Evolutionary conservation across 441 rosid species (phyloP), one percentile per base, ranked within the genome.

Genomic region (Croton laevigatus): DNA sequence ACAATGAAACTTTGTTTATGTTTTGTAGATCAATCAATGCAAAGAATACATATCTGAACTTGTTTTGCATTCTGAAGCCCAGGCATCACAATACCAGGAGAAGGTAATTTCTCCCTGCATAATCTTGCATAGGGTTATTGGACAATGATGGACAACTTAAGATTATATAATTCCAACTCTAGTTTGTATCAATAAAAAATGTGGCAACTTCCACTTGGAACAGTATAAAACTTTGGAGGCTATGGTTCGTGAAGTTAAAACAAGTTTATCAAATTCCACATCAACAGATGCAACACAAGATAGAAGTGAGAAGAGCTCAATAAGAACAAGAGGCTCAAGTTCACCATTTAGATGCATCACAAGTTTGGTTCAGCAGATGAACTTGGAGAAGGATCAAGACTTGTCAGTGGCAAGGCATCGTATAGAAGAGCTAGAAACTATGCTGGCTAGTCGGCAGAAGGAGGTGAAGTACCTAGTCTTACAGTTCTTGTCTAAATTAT

Each of bases 261-360:
- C 80, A 61, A 87, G 87, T 78, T 64, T 73, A 66, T 74, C 90
- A 71, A 80, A 73, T 73, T 77, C 86, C 68, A 76, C 85, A 60
- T 80, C 86, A 49, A 75, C 74, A 4, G 81, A 77, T 58, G 71
- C 78, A 62, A 65, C 77, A 63, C 48, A 68, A 11, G 89, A 90
- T 42, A 90, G 70, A 84, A 76, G 73, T 63, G 94, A 89, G 73
- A 90, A 81, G 81, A 73, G 77, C 81, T 77, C 87, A 38, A 59
- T 67, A 44, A 86, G 89, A 78, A 77, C 84, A 63, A 85, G 99
- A 76, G 99, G 99, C 75, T 92, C 99, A 69, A 88, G 90, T 75
- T 95, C 98, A 37, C 99, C 98, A n/a, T 92, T 95, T 81, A 85
- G 96, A 81, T 95, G 99, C 84, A 90, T 95, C 78, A 78, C 94